phyloP scores from a whole-genome alignment of 2,329 filamentous ascomycete species.

The Aspergillus piperis region DNA sequence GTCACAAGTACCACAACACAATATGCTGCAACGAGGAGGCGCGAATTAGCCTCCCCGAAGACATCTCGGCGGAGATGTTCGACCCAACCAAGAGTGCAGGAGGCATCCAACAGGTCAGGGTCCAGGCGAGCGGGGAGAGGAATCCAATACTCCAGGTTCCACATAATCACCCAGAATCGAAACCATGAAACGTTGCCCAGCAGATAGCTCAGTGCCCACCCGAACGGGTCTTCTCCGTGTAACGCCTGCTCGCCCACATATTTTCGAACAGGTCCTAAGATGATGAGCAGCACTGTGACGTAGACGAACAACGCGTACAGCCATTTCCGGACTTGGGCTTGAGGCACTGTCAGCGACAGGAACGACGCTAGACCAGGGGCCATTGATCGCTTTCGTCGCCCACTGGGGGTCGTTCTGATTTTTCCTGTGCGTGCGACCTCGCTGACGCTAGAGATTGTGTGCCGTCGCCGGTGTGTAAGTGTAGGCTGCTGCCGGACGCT shows the following conservation, averaged over 20 bases:
- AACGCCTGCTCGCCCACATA: conserved; percentile 71
- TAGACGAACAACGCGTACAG: conserved; percentile 81
- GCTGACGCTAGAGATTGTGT: conserved; percentile 56
- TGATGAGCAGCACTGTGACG: conserved; percentile 61
- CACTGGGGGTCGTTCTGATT: conserved; percentile 57
- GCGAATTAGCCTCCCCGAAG: conserved; percentile 76
- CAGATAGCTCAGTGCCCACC: conserved; percentile 89
- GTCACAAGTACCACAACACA: conserved; percentile 68
- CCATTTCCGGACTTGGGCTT: conserved; percentile 79
- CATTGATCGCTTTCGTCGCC: conserved; percentile 65
- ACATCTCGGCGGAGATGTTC: conserved; percentile 64
- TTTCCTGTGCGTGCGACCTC: conserved; percentile 32
- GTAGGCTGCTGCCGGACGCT: conserved; percentile 19
- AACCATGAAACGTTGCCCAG: conserved; percentile 76
- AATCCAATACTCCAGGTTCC: conserved; percentile 74
- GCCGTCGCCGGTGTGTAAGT: conserved; percentile 36
- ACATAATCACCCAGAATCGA: conserved; percentile 68
- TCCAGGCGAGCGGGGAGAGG: conserved; percentile 59
- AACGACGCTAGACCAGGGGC: conserved; percentile 70
- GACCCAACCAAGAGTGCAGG: conserved; percentile 60
- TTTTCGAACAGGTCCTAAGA: conserved; percentile 69
- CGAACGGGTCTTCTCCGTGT: conserved; percentile 74
- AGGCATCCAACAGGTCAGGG: conserved; percentile 34
- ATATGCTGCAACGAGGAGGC: conserved; percentile 75
- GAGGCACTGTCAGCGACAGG: conserved; percentile 74